Base-by-base conservation (phyloP, 768 basidiomycete genomes). In the Podaxis sp. region DNA sequence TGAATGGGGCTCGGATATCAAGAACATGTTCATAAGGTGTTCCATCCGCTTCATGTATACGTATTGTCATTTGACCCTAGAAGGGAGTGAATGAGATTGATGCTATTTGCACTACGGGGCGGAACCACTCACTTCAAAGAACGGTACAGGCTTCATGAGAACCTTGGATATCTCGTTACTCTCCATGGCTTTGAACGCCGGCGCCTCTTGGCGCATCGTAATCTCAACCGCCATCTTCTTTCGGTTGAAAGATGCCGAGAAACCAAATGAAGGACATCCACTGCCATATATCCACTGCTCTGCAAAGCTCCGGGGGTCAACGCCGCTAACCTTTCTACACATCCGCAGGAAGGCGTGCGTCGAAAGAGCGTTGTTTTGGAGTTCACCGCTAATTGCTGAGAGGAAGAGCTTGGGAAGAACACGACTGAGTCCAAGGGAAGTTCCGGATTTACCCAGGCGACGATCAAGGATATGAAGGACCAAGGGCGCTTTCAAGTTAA, bases 221-320 rank as follows among this genome's bases (percentile, higher is more conserved):
- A 99, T 90, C 74, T 98, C 97, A 40, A 99, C 94, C 1, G 94
- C 91, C 90, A 98, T 97, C 76, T 95, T 94, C 82, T 98, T 98
- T 70, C 95, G 82, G 73, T 98, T 96, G 76, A 98, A 98, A 38
- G 87, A 88, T 0, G 96, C 94, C 12, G 87, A 86, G 72, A 99
- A 91, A 0, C 84, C 85, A 72, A 99, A 95, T 2, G 88, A 83
- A 0, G 97, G 97, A 72, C 95, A 97, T 22, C 97, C 97, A 72
- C 92, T 94, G 12, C 96, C 96, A 70, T 95, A 97, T 65, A 99
- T 94, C 97, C 97, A 99, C 73, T 98, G 96, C 70, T 98, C 95
- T n/a, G 94, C 93, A 71, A 99, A 99, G 29, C 86, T 84, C 59
- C 91, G 83, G 24, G 91, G 83, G 70, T 98, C 96, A 17, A 93